Evolutionary conservation across 495 filamentous ascomycete species (phyloP), one percentile per base, ranked within the genome.

Genomic region (Annulohypoxylon stygium): DNA sequence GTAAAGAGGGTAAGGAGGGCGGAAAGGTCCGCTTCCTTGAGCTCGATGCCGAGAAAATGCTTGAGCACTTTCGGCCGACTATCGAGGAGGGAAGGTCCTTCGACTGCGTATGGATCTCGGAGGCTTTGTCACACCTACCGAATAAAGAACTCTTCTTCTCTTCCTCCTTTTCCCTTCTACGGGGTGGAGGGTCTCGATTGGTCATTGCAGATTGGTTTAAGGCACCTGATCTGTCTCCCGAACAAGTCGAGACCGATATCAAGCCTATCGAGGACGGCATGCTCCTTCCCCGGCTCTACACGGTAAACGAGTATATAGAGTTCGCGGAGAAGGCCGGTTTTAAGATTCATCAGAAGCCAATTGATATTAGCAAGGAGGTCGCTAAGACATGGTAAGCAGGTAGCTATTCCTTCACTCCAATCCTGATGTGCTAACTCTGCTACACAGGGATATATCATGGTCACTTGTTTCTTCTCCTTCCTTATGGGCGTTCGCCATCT

Each of bases 231-330:
- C 75, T 87, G 71, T 78, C 78, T 0, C 70, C 81, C 39, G 74
- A 77, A 66, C 73, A 85, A 73, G 81, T 85, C 61, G 80, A 83
- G 1, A 77, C 75, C 9, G 86, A 90, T 65, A 86, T 90, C 39
- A 82, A 83, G 69, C 85, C 84, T 2, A 89, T 90, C 55, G 87
- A 88, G 73, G 87, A 88, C 73, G 87, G 87, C 14, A 89, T 89
- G 87, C 74, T 89, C 18, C 79, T 88, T 10, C 86, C 86, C 11
- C 83, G 81, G 14, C 78, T 88, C 10, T 87, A 85, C 68, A 86
- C 81, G 0, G 80, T 82, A 64, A 69, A 78, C 0, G 83, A 85
- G 12, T 89, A 89, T 74, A 81, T 88, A n/a, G 16, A 77, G 12
- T 70, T 84, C 37, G 87, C 86, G 2, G 67, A 77, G 47, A 68